Evolutionary conservation across 345 rosid species (phyloP).

Genomic region (Anacardium occidentale): DNA sequence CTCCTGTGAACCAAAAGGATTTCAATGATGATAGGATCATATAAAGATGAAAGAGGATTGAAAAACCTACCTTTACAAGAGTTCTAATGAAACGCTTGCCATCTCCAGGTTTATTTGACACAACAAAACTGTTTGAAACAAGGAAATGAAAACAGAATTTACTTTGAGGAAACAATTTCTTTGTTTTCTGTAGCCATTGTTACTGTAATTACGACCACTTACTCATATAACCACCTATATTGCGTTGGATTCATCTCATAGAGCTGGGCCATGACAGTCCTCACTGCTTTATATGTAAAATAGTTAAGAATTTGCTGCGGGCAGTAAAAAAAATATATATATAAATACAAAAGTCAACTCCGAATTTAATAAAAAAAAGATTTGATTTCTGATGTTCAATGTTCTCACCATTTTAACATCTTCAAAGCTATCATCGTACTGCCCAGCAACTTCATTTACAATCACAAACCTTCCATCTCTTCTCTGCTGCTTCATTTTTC

Average conservation of each 20-base stretch:
- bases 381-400: neutral
- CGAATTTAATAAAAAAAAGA: too few species aligned
- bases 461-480: slow-evolving; percentile 46
- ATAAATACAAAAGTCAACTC: too few species aligned
- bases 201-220: slow-evolving; percentile 22
- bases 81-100: slow-evolving; percentile 79
- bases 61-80: slow-evolving; percentile 63
- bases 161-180: too few species aligned
- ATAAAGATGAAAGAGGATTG: too few species aligned
- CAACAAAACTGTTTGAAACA: slow-evolving; percentile 49
- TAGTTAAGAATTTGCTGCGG: slow-evolving; percentile 78
- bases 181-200: too few species aligned
- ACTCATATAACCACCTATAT: slow-evolving; percentile 89
- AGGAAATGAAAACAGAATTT: slow-evolving; percentile 2
- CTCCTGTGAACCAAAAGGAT: slow-evolving; percentile 49
- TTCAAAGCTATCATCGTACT: slow-evolving; percentile 78
- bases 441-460: slow-evolving; percentile 64
- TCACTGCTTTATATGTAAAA: slow-evolving; percentile 90
- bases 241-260: slow-evolving; percentile 96
- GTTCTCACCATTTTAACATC: slow-evolving; percentile 76
- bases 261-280: slow-evolving; percentile 89
- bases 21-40: too few species aligned
- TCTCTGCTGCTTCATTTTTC: slow-evolving; percentile 40
- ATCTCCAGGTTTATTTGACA: slow-evolving; percentile 68
- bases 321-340: too few species aligned